Evolutionary conservation across 2,329 filamentous ascomycete species (phyloP), one percentile per base, ranked within the genome.

Genomic region (Purpureocillium lavendulum): DNA sequence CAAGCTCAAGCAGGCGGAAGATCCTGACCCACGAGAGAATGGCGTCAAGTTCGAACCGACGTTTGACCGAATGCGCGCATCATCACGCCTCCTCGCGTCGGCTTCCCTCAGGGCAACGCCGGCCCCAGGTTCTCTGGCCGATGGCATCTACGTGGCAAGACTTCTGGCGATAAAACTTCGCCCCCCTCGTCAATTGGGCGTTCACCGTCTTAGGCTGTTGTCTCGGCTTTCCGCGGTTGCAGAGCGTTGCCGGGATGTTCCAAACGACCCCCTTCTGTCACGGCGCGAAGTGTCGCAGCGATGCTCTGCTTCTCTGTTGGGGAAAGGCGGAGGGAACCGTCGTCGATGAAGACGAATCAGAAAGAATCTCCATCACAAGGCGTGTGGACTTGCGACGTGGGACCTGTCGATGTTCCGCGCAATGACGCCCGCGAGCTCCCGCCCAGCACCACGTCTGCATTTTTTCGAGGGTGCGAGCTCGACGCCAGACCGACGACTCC

Each of bases 71-170:
- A 84, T 39, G 90, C 83, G 15, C 77, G 81, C 3, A 57, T 96
- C 1, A 67, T 98, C 0, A 68, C 71, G 0, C 73, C 80, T 4
- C 90, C 92, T 0, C 70, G 74, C 18, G 75, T 97, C 9, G 66
- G 78, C 32, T 96, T 87, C 53, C 76, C 65, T 2, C 71, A 66
- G 18, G 66, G 66, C 12, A 64, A 66, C 14, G 64, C 69, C 5
- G 77, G 81, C 40, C 85, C 87, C 2, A 72, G 76, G 15, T 75
- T 72, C 14, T 60, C 64, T 24, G 92, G 90, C 28, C 82, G 87
- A 17, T 98, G 92, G 92, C 85, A 94, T 57, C 69, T 97, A 9
- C 80, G 87, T 31, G 80, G 80, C 24, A 87, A 87, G 61, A 83
- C 44, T 96, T 96, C 57, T 69, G 81, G 11, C 63, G 67, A 38